Evolutionary conservation across 1,139 yeast species (phyloP).

Genomic region (Debaryomyces singareniensis): DNA sequence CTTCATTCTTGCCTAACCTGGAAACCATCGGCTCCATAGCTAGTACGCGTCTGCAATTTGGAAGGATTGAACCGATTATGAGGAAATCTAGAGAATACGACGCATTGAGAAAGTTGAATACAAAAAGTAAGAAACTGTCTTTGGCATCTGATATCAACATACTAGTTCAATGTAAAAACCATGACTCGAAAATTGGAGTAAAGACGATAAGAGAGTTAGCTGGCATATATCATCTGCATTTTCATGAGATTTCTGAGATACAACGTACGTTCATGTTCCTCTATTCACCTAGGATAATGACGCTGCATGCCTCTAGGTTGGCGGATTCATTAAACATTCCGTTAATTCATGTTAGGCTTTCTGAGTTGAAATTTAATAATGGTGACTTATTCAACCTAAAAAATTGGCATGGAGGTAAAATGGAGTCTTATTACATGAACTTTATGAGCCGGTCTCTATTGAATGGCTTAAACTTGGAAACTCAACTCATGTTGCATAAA

Average conservation of each 20-base stretch:
- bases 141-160: slow-evolving; percentile 23
- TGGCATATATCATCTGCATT: slow-evolving; percentile 47
- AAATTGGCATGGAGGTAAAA: slow-evolving; percentile 36
- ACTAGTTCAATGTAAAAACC: slow-evolving; percentile 57
- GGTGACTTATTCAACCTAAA: slow-evolving; percentile 26
- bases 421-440: slow-evolving; percentile 41
- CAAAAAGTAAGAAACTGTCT: slow-evolving; percentile 10
- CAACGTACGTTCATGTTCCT: slow-evolving; percentile 25
- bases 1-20: slow-evolving; percentile 14
- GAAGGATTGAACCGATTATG: slow-evolving; percentile 9
- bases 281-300: slow-evolving; percentile 56
- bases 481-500: too few species aligned
- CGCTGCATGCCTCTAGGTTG: slow-evolving; percentile 52
- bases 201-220: slow-evolving; percentile 50
- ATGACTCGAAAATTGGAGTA: slow-evolving; percentile 42
- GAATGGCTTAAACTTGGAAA: slow-evolving; percentile 31
- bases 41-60: slow-evolving; percentile 3
- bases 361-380: slow-evolving; percentile 18
- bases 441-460: slow-evolving; percentile 32
- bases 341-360: slow-evolving; percentile 43
- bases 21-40: slow-evolving; percentile 4
- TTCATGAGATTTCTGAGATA: slow-evolving; percentile 17
- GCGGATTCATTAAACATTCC: slow-evolving; percentile 53
- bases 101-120: slow-evolving; percentile 1
- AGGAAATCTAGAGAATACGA: slow-evolving; percentile 12